Evolutionary conservation across 176 grass and related monocot genomes (phyloP), one percentile per base, ranked within the genome.

Genomic region (Pontederia paniculata): DNA sequence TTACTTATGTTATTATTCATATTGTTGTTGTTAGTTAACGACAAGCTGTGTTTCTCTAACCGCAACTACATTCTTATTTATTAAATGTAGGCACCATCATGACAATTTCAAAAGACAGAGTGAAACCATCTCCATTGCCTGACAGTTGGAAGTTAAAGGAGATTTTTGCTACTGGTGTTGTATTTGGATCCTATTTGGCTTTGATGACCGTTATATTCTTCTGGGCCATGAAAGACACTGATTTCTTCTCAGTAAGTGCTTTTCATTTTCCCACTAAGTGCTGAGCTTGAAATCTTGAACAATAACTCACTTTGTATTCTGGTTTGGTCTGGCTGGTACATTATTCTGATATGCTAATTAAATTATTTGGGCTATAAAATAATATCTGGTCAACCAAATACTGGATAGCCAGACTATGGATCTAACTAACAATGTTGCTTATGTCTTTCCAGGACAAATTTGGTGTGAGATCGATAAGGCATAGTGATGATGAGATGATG

Each of bases 181-280:
- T 67, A n/a, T 53, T 43, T 21, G 64, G 64, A 23, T 53, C 47
- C 17, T 67, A 67, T 53, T 21, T 67, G 31, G 64, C 64, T 3
- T 21, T 67, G 50, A 67, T 67, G 64, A 67, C 64, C 21, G 64
- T 67, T 44, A 52, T 67, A 13, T 67, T 67, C 28, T 67, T 67
- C 37, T 67, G 64, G 64, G 64, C 31, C n/a, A 54, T 67, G 64
- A 67, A 41, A 21, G 64, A 54, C 1, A 67, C 64, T 13, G 49
- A 67, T 31, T 67, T 67, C 3, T 67, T 67, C 50, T 67, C 64
- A 19, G 64, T 67, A 42, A 19, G 64, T 54, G 9, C 43, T 16
- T 11, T 44, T 54, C 14, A 14, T 9, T 20, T 12, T 17, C 21
- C 9, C 19, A n/a, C 16, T 42, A 13, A 15, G n/a, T 43, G 28